Evolutionary conservation across 169 alveolate species (phyloP), one percentile per base, ranked within the genome.

Genomic region (Eimeria mitis): DNA sequence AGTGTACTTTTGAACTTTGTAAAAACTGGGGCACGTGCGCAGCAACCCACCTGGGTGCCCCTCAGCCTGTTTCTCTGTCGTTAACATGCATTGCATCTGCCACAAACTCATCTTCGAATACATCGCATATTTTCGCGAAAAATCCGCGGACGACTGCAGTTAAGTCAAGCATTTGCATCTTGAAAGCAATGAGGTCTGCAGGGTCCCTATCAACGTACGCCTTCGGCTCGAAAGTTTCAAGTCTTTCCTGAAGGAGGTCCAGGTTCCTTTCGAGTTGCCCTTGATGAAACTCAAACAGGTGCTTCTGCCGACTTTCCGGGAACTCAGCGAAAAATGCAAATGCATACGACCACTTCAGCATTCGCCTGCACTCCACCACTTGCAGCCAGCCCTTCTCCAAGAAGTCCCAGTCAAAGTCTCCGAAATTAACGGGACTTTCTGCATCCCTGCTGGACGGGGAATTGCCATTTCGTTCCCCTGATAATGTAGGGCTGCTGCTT

Each of bases 321-420:
- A 54, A 68, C 28, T 89, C 94, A 4, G 95, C 92, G 40, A 78
- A 95, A 83, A 78, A 95, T 28, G 89, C 95, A 28, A 85, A 88
- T n/a, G 97, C 97, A 56, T 95, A 95, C 52, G 97, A 76, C 95
- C 95, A 95, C 84, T 95, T 95, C 79, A 95, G 89, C 78, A 95
- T 89, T 23, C 94, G 94, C 42, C 96, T 84, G 56, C 96, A 94
- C 94, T 84, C 92, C 89, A 94, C 68, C 42, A 95, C 75, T 65
- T 95, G 97, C 70, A 73, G 56, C 56, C 85, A 79, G 16, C 95
- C 96, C 47, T 95, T 88, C 79, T 95, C 95, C 63, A 95, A 90
- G 63, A 95, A 95, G 78, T 75, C 85, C 81, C 91, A 92, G n/a
- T 95, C 96, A n/a, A 79, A 89, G 54, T 73, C 70, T 49, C 95